Conservation (phyloP, 1,284 basidiomycete genomes). For the Peniophora sp. region DNA sequence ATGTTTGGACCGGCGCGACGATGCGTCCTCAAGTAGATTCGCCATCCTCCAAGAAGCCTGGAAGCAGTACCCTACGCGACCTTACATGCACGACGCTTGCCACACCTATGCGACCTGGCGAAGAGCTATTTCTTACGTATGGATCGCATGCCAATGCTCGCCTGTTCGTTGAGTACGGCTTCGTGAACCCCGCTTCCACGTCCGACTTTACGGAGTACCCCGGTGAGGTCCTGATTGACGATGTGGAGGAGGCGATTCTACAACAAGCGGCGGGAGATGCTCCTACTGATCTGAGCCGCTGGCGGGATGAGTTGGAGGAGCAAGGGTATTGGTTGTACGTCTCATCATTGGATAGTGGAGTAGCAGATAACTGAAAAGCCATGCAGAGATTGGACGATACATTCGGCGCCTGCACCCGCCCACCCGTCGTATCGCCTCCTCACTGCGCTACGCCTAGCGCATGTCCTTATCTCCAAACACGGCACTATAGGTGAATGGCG, state of each 20-base stretch:
- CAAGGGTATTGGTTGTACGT: slow-evolving; percentile 74
- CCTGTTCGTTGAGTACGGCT: slow-evolving; percentile 82
- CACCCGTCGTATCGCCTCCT: slow-evolving; percentile 73
- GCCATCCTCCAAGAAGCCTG: slow-evolving; percentile 9
- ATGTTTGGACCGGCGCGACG: slow-evolving; percentile 28
- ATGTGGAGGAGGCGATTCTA: slow-evolving; percentile 45
- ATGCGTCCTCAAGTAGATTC: slow-evolving; percentile 7
- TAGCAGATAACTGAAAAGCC: slow-evolving; percentile 1
- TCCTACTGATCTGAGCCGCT: too few species aligned
- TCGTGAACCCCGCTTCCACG: slow-evolving; percentile 38
- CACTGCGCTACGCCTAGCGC: slow-evolving; percentile 59
- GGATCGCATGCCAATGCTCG: slow-evolving; percentile 67
- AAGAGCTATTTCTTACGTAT: slow-evolving; percentile 71
- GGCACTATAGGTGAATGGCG: slow-evolving; percentile 35
- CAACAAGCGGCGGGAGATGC: slow-evolving; percentile 21
- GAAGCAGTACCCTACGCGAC: slow-evolving; percentile 24
- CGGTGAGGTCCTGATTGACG: slow-evolving; percentile 58
- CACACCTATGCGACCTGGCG: slow-evolving; percentile 31
- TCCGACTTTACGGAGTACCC: slow-evolving; percentile 22
- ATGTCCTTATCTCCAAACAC: slow-evolving; percentile 22
- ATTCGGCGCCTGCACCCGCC: slow-evolving; percentile 46
- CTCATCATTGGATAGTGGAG: slow-evolving; percentile 1
- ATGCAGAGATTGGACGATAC: slow-evolving; percentile 67
- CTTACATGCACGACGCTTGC: slow-evolving; percentile 51
- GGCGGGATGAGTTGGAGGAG: slow-evolving; percentile 32